Base-by-base conservation (phyloP, 2,329 filamentous ascomycete species). In the Fusarium zealandicum region DNA sequence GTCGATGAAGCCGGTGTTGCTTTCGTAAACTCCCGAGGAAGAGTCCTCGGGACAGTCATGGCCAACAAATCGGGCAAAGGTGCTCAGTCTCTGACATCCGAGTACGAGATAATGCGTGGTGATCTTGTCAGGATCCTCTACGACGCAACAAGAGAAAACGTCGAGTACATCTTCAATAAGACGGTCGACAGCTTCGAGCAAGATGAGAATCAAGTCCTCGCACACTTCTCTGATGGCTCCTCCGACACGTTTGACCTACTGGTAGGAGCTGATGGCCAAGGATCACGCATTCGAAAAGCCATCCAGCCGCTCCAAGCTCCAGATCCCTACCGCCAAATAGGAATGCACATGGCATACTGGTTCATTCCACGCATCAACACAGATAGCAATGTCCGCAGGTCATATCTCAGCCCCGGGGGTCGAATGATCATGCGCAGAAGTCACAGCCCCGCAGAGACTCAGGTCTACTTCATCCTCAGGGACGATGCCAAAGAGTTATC, bases 61-160 rank as follows among this genome's bases (percentile, higher is more conserved):
- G 58, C 58, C 27, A 61, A 61, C 6, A 61, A 12, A 4, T 59
- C 58, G 1, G 58, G 58, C 69, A 6, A 49, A 48, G 53, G 40
- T 64, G 25, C 67, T 53, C 27, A 76, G 38, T 70, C 65, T 16
- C 72, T 82, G 18, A 80, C 79, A 0, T 74, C 72, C 0, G 81
- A 85, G 17, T 78, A 76, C 31, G 82, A 85, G 67, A 83, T 85
- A 40, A 78, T 85, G 75, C 72, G 82, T 8, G 81, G 79, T 0
- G 79, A 83, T 46, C 57, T 85, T 25, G 78, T 75, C 11, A 64
- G 61, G 1, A 60, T 84, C 2, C 51, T 85, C 0, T 74, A 80
- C 22, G 37, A 61, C 8, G 30, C 10, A 8, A 61, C 58, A 0
- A 61, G 47, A 13, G 7, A 61, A 2, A 3, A 44, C 7, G 49